These are phyloP conservation scores for Fusarium anthophilum DNA, from an alignment of 2,329 filamentous ascomycete species.

Conservation along the genomic window DNA sequence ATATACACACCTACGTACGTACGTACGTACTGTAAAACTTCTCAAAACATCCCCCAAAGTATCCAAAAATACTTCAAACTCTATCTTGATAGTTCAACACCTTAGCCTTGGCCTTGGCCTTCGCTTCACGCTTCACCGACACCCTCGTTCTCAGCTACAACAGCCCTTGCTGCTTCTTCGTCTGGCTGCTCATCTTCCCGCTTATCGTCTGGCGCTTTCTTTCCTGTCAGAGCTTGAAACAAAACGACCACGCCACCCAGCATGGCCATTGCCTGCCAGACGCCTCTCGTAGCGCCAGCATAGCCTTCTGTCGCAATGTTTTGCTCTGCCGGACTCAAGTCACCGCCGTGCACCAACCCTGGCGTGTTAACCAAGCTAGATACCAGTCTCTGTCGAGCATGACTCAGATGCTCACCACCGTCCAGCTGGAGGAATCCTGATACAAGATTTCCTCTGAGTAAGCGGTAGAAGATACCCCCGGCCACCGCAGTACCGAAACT, in stretches of 20 bases:
- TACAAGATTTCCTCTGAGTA: slow-evolving; percentile 65
- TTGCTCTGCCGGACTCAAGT: slow-evolving; percentile 53
- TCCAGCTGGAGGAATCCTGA: slow-evolving; percentile 64
- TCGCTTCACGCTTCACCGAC: slow-evolving; percentile 41
- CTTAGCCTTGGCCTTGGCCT: background rate
- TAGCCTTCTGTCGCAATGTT: slow-evolving; percentile 59
- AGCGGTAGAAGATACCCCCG: slow-evolving; percentile 76
- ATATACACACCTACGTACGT: background rate
- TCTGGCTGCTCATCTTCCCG: slow-evolving; percentile 46
- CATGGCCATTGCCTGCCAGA: slow-evolving; percentile 59
- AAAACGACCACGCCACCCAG: slow-evolving; percentile 55
- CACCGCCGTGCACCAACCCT: slow-evolving; percentile 57
- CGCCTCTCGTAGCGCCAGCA: slow-evolving; percentile 53
- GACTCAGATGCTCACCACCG: slow-evolving; percentile 45
- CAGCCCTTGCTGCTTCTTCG: slow-evolving; percentile 41
- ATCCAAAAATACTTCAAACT: background rate
- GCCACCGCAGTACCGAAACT: slow-evolving; percentile 84
- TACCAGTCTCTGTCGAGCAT: slow-evolving; percentile 53
- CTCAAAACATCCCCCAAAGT: background rate
- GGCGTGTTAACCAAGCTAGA: slow-evolving; percentile 61
- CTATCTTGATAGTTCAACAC: slow-evolving; percentile 2
- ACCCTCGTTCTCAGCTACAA: slow-evolving; percentile 44
- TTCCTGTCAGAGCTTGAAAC: slow-evolving; percentile 62
- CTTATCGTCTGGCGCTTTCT: slow-evolving; percentile 64
- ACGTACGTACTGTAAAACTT: background rate